phyloP scores from a whole-genome alignment of 768 basidiomycete genomes.

The Russula earlei region DNA sequence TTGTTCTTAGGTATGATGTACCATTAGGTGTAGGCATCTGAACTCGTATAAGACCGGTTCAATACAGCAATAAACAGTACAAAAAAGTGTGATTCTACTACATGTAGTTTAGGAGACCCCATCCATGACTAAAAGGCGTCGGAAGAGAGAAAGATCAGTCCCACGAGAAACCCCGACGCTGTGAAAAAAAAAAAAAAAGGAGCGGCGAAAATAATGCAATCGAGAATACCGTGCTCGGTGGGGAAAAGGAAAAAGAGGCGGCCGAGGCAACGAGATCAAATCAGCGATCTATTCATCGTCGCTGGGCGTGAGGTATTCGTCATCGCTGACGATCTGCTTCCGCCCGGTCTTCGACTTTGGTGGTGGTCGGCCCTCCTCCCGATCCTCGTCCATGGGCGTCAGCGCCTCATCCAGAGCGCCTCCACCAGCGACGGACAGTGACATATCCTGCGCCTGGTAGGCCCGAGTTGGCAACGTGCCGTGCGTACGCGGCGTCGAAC shows the following conservation, averaged over 20 bases:
- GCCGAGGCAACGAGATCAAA: no score
- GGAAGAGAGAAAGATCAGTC: not conserved
- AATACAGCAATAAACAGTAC: conserved; percentile 19
- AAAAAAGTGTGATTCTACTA: conserved; percentile 16
- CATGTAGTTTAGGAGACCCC: conserved; percentile 11
- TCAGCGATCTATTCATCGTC: conserved; percentile 65
- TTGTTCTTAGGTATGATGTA: not conserved
- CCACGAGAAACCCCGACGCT: not conserved
- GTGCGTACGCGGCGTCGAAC: conserved; percentile 63
- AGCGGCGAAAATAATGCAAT: not conserved
- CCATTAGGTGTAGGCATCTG: conserved; percentile 7
- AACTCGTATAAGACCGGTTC: conserved; percentile 12
- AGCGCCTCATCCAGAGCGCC: conserved; percentile 57
- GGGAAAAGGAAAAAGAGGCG: not conserved
- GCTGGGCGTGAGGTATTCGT: conserved; percentile 55
- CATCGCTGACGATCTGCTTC: conserved; percentile 69
- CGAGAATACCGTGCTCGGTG: not conserved
- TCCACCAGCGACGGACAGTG: conserved; percentile 34
- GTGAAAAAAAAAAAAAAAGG: not conserved
- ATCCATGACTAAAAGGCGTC: not conserved
- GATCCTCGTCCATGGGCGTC: conserved; percentile 56
- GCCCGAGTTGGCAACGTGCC: conserved; percentile 54
- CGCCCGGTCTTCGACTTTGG: conserved; percentile 52
- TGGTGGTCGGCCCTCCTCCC: conserved; percentile 58
- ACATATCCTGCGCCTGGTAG: conserved; percentile 59